A percentile compares a stretch with the other conserved stretches of the same genome.
phyloP scores from a whole-genome alignment of 2,329 filamentous ascomycete genomes.

The Graphiopsis chlorocephala region DNA sequence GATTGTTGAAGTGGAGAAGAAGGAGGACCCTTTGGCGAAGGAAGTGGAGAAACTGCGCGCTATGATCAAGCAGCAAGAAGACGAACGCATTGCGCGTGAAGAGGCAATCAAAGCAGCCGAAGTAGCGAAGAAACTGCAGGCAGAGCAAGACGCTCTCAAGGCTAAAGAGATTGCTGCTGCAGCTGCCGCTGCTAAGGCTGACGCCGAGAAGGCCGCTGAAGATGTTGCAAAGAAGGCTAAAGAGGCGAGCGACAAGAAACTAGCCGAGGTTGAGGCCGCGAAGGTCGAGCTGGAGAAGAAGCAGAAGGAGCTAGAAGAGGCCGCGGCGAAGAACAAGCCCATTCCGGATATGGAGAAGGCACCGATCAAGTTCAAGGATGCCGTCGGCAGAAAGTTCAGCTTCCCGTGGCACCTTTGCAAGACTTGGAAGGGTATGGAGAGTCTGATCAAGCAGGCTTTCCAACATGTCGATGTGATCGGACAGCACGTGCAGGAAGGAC shows the following conservation, averaged over 20 bases:
- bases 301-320: slow-evolving; percentile 48
- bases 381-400: slow-evolving; percentile 84
- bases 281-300: slow-evolving; percentile 51
- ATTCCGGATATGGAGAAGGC: slow-evolving; percentile 60
- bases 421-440: slow-evolving; percentile 55
- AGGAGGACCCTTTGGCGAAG: slow-evolving; percentile 18
- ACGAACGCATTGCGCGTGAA: slow-evolving; percentile 38
- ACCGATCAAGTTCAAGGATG: slow-evolving; percentile 87
- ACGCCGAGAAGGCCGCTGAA: slow-evolving; percentile 42
- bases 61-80: slow-evolving; percentile 42
- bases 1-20: slow-evolving; percentile 23
- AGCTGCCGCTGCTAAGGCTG: slow-evolving; percentile 40
- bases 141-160: slow-evolving; percentile 30
- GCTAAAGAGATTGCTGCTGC: slow-evolving; percentile 30
- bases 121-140: slow-evolving; percentile 31
- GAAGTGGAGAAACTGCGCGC: slow-evolving; percentile 37
- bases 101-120: slow-evolving; percentile 27
- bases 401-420: slow-evolving; percentile 85
- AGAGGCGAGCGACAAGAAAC: slow-evolving; percentile 51
- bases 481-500: slow-evolving; percentile 45
- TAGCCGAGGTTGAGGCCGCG: slow-evolving; percentile 52
- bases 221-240: slow-evolving; percentile 49
- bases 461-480: slow-evolving; percentile 46
- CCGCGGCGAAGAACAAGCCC: slow-evolving; percentile 46
- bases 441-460: slow-evolving; percentile 50